phyloP scores from a whole-genome alignment of 306 rosid genomes.

The Spatholobus suberectus region DNA sequence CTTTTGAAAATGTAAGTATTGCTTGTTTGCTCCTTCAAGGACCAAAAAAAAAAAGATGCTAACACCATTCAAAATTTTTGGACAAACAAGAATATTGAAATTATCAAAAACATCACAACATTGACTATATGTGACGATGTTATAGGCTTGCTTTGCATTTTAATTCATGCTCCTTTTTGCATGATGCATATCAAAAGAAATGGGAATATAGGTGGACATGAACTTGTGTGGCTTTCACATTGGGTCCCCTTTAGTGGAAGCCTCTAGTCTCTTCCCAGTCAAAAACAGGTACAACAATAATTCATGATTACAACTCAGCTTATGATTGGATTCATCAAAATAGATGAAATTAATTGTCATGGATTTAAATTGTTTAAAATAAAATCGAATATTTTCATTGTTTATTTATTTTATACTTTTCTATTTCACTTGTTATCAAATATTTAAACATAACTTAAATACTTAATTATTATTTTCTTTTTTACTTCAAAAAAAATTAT shows the following conservation, averaged over 20 bases:
- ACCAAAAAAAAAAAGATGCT: slow-evolving; percentile 7
- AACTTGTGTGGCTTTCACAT: background rate
- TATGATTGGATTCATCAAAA: background rate
- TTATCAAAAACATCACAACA: slow-evolving; percentile 4
- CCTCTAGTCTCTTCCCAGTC: background rate
- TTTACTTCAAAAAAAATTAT: too few relatives aligned
- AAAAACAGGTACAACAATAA: background rate
- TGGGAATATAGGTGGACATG: too few relatives aligned
- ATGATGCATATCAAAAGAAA: too few relatives aligned
- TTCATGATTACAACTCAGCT: background rate
- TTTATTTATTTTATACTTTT: too few relatives aligned
- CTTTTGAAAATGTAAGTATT: background rate
- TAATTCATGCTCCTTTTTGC: background rate
- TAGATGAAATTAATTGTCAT: background rate
- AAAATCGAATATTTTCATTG: background rate
- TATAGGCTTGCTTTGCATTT: background rate
- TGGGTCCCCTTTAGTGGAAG: background rate
- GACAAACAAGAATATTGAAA: background rate
- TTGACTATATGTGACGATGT: background rate
- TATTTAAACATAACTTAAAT: too few relatives aligned
- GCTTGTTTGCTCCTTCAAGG: background rate
- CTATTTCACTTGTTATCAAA: background rate
- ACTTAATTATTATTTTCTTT: too few relatives aligned
- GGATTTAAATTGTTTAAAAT: background rate
- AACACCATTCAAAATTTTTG: background rate